Evolutionary conservation across 202 grass and related monocot genomes (phyloP), one percentile per base, ranked within the genome.

Genomic region (Bolboschoenoplectus hybrid): DNA sequence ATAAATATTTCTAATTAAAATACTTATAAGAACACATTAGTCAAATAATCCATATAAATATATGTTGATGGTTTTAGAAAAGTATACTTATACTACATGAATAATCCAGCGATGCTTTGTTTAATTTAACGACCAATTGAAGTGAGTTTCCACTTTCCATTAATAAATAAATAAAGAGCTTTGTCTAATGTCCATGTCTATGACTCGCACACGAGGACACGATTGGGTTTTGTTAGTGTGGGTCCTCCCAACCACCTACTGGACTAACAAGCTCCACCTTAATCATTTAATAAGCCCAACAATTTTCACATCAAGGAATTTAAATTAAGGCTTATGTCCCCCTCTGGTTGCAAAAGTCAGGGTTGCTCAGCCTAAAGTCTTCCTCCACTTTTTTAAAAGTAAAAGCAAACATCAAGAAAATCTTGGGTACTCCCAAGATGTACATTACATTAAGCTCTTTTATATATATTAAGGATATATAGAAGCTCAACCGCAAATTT

Each of bases 351-450:
- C 91, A 92, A 19, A 66, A 76, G 82, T 78, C 81, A 74, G 89
- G 86, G 85, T 91, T 88, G 44, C 82, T 89, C 49, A 60, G 72
- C 87, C 67, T 77, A 19, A 85, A 91, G 88, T 90, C 90, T 85
- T 85, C 43, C 43, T 50, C 81, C 68, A 35, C 77, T 36, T 84
- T 67, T 85, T 86, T 86, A 83, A n/a, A 26, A 74, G 40, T 9
- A 9, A 53, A 72, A 61, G 73, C 38, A 35, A 50, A 78, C 35
- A 40, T 79, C 40, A n/a, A 79, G 0, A 41, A 56, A 52, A 38
- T 41, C 10, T 67, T 69, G 63, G 47, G 16, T 45, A 51, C 63
- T 70, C 81, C 81, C 62, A 68, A 84, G 7, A 68, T 69, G 61
- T 83, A 67, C 47, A 81, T 75, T 83, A 67, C 47, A 81, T 75